phyloP scores from a whole-genome alignment of 1,139 yeast species.

The Nakaseomyces sp. region DNA sequence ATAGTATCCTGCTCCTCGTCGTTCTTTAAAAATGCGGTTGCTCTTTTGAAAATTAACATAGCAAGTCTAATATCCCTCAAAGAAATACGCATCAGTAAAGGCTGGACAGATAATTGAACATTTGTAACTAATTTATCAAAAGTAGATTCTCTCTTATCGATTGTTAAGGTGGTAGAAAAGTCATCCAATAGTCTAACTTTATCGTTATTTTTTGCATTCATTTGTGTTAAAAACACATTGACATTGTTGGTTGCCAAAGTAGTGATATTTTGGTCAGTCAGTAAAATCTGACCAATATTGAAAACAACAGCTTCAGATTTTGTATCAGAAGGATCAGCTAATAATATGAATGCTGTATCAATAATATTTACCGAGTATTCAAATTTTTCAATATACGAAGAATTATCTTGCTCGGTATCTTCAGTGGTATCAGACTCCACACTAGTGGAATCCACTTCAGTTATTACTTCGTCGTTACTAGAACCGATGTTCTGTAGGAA shows the following conservation, averaged over 20 bases:
- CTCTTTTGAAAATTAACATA: conserved; percentile 52
- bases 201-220: conserved; percentile 55
- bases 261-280: conserved; percentile 56
- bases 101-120: conserved; percentile 68
- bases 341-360: conserved; percentile 68
- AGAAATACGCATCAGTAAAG: conserved; percentile 71
- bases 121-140: conserved; percentile 49
- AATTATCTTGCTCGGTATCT: conserved; percentile 8
- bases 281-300: conserved; percentile 68
- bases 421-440: conserved; percentile 7
- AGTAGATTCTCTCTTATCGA: conserved; percentile 64
- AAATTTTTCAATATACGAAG: conserved; percentile 17
- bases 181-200: conserved; percentile 77
- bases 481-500: conserved; percentile 31
- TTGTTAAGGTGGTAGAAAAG: conserved; percentile 67
- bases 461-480: not conserved
- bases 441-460: conserved; percentile 31
- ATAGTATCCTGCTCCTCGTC: conserved; percentile 12
- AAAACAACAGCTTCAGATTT: conserved; percentile 86
- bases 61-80: conserved; percentile 82
- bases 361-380: conserved; percentile 63
- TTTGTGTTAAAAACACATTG: conserved; percentile 77
- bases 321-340: conserved; percentile 66
- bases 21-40: conserved; percentile 47
- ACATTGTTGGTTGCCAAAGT: conserved; percentile 68